Evolutionary conservation across 768 basidiomycete genomes (phyloP).

Genomic region (Mrakia blollopis): DNA sequence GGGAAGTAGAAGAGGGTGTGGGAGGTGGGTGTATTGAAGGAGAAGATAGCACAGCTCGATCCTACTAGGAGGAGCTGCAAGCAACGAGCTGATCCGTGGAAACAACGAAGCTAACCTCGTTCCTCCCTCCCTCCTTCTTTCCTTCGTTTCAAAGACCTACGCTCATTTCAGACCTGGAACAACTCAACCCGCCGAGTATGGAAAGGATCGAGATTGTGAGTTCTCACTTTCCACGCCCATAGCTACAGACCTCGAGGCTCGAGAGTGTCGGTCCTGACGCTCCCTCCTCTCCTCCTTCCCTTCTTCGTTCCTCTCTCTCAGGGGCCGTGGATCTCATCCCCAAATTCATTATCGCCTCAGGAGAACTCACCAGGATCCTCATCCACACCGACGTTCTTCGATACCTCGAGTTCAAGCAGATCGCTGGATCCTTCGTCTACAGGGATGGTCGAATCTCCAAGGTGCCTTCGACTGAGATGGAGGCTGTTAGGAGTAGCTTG

Average conservation of each 20-base stretch:
- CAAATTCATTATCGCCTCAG: constrained; percentile 98
- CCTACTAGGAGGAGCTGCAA: neutral
- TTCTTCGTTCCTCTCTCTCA: neutral
- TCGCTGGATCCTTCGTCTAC: constrained; percentile 96
- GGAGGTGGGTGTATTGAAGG: neutral
- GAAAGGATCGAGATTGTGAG: constrained; percentile 87
- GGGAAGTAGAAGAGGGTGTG: neutral
- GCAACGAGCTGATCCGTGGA: constrained; percentile 6
- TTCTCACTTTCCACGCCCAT: constrained; percentile 60
- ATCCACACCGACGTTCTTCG: constrained; percentile 98
- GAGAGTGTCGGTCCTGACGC: neutral
- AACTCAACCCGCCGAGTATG: constrained; percentile 71
- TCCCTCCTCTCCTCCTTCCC: neutral
- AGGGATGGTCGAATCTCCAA: constrained; percentile 95
- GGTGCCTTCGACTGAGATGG: constrained; percentile 94
- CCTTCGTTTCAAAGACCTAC: constrained; percentile 15
- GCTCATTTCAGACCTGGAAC: constrained; percentile 32
- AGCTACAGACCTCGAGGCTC: no score
- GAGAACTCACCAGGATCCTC: constrained; percentile 94
- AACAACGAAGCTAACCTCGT: neutral
- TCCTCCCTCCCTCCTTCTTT: neutral
- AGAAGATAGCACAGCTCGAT: neutral
- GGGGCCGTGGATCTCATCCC: constrained; percentile 42
- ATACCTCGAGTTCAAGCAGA: constrained; percentile 99
- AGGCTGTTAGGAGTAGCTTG: constrained; percentile 86